Base-by-base conservation (phyloP, 805 yeast species). In the Ogataea ramenticola region DNA sequence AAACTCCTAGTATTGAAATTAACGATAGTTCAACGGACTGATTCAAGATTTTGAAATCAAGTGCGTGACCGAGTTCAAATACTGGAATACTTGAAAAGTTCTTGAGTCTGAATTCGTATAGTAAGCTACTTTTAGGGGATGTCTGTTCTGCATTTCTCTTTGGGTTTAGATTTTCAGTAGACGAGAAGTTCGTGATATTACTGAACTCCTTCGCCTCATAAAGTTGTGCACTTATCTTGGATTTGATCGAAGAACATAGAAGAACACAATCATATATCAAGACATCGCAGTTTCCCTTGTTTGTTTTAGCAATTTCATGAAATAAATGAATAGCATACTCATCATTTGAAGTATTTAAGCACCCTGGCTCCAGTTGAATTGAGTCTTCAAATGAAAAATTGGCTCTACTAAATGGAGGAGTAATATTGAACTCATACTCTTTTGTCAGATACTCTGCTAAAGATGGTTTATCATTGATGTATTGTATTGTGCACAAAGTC, bases 231-330 rank as follows among this genome's bases (percentile, higher is more conserved):
- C 50, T 55, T 26, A 52, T 42, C 39, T 58, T 56, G 31, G 67
- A 66, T 43, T 62, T 65, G 16, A 72, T 46, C 0, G 68, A 39
- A 46, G 60, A 62, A 43, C 56, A 64, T 15, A 66, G 43, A 1
- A 67, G 61, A 30, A 66, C 52, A 36, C 67, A 57, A n/a, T 58
- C 55, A 42, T 56, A 52, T 3, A 60, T 22, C 26, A 54, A 41
- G 34, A 42, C 41, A 19, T 40, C 20, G 20, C 52, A 47, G 3
- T 36, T 39, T n/a, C 29, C 32, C 3, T 53, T 40, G 11, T 47
- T 41, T 36, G 53, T 53, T 3, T 14, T 29, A 4, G 35, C 38
- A 22, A 10, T 43, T 41, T 16, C 46, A 50, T 17, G 4, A 16
- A 32, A 32, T 32, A 32, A n/a, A 19, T 34, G n/a, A 29, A 14